These are phyloP conservation scores for Tremella mesenterica DNA, from an alignment of 768 basidiomycete genomes.

Conservation along the genomic window DNA sequence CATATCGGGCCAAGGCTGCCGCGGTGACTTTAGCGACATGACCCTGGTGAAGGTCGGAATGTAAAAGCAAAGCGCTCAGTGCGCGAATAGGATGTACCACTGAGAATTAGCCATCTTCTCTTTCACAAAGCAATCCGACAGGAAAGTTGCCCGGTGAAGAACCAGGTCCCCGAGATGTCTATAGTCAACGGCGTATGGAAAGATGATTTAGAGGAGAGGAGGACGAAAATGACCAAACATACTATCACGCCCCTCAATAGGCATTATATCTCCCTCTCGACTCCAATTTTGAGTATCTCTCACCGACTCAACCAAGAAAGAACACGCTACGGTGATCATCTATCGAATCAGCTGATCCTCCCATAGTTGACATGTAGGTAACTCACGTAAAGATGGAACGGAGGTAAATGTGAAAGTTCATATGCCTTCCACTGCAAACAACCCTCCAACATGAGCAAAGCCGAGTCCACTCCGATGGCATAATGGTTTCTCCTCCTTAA, in stretches of 20 bases:
- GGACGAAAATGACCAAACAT: no score
- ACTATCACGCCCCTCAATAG: no score
- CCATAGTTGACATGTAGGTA: neutral
- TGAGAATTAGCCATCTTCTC: neutral
- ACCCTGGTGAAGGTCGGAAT: neutral
- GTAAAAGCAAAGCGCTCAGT: neutral
- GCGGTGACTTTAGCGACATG: neutral
- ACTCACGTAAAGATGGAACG: conserved; percentile 1
- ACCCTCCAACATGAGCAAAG: neutral
- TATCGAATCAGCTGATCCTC: neutral
- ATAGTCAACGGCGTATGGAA: neutral
- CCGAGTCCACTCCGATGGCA: neutral
- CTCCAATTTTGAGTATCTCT: neutral
- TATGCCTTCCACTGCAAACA: neutral
- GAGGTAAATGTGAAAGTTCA: neutral
- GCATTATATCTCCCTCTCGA: no score
- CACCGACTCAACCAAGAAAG: neutral
- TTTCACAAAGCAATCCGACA: no score
- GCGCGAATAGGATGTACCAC: neutral
- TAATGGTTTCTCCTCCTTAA: neutral
- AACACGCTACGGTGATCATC: neutral
- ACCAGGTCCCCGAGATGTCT: neutral
- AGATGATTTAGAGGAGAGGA: no score
- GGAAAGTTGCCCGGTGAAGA: no score
- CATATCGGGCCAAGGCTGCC: neutral